Evolutionary conservation across 2,329 filamentous ascomycete genomes (phyloP).

Genomic region (Ophiostoma montium): DNA sequence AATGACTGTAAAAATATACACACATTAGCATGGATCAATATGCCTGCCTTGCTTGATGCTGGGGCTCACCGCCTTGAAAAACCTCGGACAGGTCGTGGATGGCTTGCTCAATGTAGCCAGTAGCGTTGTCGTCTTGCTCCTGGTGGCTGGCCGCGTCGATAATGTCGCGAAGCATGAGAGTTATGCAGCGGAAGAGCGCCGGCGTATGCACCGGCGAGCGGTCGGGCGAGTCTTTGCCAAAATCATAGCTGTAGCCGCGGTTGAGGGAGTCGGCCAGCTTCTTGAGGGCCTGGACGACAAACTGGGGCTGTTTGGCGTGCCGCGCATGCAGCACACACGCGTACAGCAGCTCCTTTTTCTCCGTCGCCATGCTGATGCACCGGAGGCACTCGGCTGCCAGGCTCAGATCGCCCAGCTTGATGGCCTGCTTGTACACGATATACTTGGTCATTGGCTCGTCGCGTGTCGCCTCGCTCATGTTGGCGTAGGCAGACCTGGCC

Average conservation of each 20-base stretch:
- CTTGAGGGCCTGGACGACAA: conserved; percentile 45
- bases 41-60: conserved; percentile 9
- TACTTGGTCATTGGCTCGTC: conserved; percentile 55
- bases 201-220: conserved; percentile 38
- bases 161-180: conserved; percentile 33
- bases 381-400: conserved; percentile 51
- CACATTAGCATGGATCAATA: too few species aligned
- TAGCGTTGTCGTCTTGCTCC: too few species aligned
- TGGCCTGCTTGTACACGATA: conserved; percentile 58
- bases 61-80: conserved; percentile 35
- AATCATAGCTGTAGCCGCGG: conserved; percentile 22
- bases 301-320: conserved; percentile 43
- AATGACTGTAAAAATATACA: conserved; percentile 6
- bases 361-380: conserved; percentile 36
- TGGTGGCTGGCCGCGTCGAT: conserved; percentile 17
- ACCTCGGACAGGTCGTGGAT: conserved; percentile 16
- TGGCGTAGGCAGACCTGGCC: conserved; percentile 40
- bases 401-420: conserved; percentile 43
- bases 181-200: conserved; percentile 48
- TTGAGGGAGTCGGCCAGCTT: conserved; percentile 44
- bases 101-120: not conserved
- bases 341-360: conserved; percentile 53
- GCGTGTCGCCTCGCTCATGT: conserved; percentile 43
- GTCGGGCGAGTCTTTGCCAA: not conserved
- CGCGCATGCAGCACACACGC: conserved; percentile 71